These are phyloP conservation scores for Triticum dicoccoides DNA, from an alignment of 176 grass and related monocot genomes.

Conservation along the genomic window DNA sequence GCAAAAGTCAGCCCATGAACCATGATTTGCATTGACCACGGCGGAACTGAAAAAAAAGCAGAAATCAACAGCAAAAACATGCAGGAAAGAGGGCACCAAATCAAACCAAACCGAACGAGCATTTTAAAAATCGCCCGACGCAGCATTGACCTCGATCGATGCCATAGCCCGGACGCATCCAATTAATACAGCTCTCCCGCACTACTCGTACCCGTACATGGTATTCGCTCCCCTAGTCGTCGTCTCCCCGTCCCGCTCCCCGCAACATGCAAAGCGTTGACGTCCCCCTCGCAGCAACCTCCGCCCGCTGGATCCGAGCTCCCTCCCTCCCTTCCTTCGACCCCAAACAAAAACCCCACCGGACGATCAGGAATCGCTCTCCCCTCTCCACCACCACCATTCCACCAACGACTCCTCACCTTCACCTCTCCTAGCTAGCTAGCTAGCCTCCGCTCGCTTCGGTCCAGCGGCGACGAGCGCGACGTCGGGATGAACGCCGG, in stretches of 20 bases:
- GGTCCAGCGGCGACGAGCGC: neutral
- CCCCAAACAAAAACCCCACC: slow-evolving; percentile 49
- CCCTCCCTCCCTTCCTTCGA: slow-evolving; percentile 27
- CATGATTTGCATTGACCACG: slow-evolving; percentile 29
- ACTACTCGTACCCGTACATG: neutral
- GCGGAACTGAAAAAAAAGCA: neutral
- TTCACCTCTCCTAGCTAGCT: slow-evolving; percentile 17
- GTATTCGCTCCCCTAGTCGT: neutral
- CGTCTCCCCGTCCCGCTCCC: neutral
- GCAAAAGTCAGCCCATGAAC: slow-evolving; percentile 29
- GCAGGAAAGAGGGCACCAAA: neutral
- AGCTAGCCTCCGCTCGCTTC: neutral
- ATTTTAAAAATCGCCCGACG: neutral
- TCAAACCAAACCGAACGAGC: neutral
- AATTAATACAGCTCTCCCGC: neutral
- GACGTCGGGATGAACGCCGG: slow-evolving; percentile 20
- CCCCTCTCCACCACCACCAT: neutral
- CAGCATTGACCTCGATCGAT: slow-evolving; percentile 53
- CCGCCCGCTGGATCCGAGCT: slow-evolving; percentile 32
- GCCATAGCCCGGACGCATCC: neutral
- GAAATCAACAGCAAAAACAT: neutral
- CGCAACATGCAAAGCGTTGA: slow-evolving; percentile 61
- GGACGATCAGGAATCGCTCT: slow-evolving; percentile 18
- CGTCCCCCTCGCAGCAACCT: slow-evolving; percentile 28
- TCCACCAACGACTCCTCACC: slow-evolving; percentile 20